phyloP scores from a whole-genome alignment of 306 rosid species.

The Albizia julibrissin region DNA sequence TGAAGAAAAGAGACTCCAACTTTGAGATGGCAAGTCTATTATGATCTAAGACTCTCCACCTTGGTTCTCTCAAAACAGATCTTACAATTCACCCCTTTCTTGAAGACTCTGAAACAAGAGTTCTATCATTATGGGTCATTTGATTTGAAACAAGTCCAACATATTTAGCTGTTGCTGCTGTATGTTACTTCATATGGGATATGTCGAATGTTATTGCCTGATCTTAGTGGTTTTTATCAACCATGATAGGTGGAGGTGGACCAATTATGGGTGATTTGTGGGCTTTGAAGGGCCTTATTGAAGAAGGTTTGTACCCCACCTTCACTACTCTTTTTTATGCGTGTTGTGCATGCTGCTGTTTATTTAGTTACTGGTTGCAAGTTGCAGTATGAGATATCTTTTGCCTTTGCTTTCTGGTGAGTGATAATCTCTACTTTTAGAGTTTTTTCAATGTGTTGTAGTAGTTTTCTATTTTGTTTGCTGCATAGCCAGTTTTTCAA shows the following conservation, averaged over 20 bases:
- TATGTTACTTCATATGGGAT: background rate
- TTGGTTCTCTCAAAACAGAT: background rate
- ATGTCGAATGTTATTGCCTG: slow-evolving; percentile 31
- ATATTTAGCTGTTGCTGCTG: slow-evolving; percentile 3
- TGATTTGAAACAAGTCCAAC: background rate
- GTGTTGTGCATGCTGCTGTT: slow-evolving; percentile 15
- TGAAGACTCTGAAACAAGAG: background rate
- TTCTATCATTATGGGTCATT: background rate
- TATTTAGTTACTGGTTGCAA: slow-evolving; percentile 18
- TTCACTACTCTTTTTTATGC: background rate
- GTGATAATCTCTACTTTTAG: slow-evolving; percentile 12
- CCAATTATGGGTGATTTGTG: slow-evolving; percentile 99
- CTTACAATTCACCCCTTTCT: background rate
- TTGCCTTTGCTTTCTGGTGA: slow-evolving; percentile 15
- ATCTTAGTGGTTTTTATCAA: slow-evolving; percentile 34
- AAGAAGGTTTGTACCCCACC: slow-evolving; percentile 58
- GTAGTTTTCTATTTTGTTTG: background rate
- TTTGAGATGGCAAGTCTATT: background rate
- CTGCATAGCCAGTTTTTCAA: background rate
- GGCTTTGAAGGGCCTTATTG: slow-evolving; percentile 96
- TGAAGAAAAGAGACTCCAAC: slow-evolving; percentile 14
- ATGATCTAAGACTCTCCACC: slow-evolving; percentile 3
- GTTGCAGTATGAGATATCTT: slow-evolving; percentile 1
- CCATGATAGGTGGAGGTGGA: slow-evolving; percentile 86
- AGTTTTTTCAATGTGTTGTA: slow-evolving; percentile 9